Conservation (phyloP, 2,329 filamentous ascomycete genomes). For the Neofusicoccum parvum region DNA sequence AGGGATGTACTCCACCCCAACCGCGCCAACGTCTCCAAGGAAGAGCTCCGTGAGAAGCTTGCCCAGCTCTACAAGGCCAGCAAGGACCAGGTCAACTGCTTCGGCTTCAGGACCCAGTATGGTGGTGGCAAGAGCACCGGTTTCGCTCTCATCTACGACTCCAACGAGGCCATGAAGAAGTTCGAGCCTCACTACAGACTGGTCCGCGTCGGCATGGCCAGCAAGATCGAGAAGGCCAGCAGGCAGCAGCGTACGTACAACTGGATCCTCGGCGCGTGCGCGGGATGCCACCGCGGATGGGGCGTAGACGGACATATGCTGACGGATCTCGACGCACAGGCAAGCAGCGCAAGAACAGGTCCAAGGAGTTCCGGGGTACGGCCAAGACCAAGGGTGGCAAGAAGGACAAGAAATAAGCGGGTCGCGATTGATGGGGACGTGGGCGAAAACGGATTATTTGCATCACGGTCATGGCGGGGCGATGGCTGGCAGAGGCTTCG, state of each 20-base stretch:
- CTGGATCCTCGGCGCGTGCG: neutral
- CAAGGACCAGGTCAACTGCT: conserved; percentile 97
- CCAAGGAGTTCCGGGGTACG: conserved; percentile 97
- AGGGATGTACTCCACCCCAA: conserved; percentile 99
- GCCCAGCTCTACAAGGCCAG: conserved; percentile 95
- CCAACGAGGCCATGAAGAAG: conserved; percentile 97
- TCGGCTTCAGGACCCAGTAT: conserved; percentile 97
- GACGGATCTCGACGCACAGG: conserved; percentile 59
- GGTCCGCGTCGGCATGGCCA: conserved; percentile 86
- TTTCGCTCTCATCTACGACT: conserved; percentile 99
- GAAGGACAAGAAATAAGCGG: conserved; percentile 75
- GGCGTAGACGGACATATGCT: conserved; percentile 26
- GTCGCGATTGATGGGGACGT: conserved; percentile 15
- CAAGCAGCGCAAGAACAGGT: conserved; percentile 99
- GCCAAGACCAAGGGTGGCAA: conserved; percentile 96
- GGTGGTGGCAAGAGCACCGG: conserved; percentile 99
- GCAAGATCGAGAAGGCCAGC: conserved; percentile 95
- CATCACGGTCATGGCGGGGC: conserved; percentile 21
- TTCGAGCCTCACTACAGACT: conserved; percentile 99
- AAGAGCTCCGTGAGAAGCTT: conserved; percentile 95
- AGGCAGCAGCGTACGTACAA: conserved; percentile 94
- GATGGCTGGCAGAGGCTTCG: conserved; percentile 16
- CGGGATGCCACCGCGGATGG: neutral
- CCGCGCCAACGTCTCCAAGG: conserved; percentile 98
- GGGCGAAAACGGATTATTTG: conserved; percentile 22